Percentiles rank a stretch among this genome's conserved stretches.
Conservation (phyloP, 1,284 basidiomycete species). For the Rhodotorula sp. region DNA sequence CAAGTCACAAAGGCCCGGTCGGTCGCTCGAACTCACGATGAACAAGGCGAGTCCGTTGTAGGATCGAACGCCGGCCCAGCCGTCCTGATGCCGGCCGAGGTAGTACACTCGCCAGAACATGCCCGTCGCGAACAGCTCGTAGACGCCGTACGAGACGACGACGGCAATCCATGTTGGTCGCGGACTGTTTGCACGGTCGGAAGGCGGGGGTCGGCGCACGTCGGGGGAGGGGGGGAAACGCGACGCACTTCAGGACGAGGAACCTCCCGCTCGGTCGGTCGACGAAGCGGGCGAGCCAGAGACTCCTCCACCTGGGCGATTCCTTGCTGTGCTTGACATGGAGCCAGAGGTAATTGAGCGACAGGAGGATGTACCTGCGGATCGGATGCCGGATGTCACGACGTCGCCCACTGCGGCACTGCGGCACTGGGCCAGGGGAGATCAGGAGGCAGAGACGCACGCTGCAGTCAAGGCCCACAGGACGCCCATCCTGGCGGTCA, state of each 20-base stretch:
- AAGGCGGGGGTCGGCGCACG: not conserved
- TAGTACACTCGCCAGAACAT: not conserved
- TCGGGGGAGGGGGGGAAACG: too few species aligned
- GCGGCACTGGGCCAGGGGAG: too few species aligned
- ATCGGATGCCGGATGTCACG: not conserved
- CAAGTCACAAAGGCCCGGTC: too few species aligned
- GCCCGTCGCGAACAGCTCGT: not conserved
- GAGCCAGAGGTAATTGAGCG: not conserved
- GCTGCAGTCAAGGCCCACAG: not conserved
- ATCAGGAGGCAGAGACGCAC: not conserved
- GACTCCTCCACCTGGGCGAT: not conserved
- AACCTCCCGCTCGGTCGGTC: slow-evolving; percentile 3
- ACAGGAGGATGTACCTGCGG: not conserved
- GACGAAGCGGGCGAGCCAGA: not conserved
- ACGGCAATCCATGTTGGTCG: not conserved
- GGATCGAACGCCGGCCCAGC: not conserved
- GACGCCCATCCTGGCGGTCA: not conserved
- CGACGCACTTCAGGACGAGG: slow-evolving; percentile 9
- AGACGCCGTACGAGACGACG: not conserved
- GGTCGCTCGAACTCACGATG: not conserved
- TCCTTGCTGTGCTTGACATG: not conserved
- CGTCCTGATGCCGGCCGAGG: not conserved
- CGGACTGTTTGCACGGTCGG: not conserved
- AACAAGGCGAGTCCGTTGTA: not conserved
- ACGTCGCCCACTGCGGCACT: too few species aligned